These are phyloP conservation scores for Afroboletus lepidellus DNA, from an alignment of 1,284 basidiomycete species.

Conservation along the genomic window DNA sequence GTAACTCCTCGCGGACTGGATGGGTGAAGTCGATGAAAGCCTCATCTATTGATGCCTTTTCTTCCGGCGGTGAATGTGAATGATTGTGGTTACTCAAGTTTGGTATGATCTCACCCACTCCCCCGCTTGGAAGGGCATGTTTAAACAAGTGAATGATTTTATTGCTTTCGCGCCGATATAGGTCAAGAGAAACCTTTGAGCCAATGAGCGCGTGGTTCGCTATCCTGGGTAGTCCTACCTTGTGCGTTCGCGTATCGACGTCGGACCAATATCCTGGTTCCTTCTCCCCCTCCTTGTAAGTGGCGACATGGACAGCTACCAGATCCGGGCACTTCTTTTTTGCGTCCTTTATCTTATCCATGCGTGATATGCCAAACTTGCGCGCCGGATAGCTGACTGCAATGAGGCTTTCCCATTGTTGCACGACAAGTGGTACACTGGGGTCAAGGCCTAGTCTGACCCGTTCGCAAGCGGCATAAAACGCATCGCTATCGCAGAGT, in stretches of 20 bases:
- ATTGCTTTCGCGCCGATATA: constrained; percentile 87
- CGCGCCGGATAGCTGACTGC: constrained; percentile 96
- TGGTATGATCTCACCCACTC: constrained; percentile 52
- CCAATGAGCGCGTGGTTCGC: not conserved
- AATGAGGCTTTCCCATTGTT: constrained; percentile 90
- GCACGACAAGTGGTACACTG: constrained; percentile 81
- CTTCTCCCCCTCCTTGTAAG: constrained; percentile 85
- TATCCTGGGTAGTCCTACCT: constrained; percentile 53
- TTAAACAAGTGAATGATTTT: constrained; percentile 90
- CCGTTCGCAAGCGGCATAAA: constrained; percentile 91
- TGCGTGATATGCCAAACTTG: constrained; percentile 84
- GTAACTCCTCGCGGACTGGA: constrained; percentile 69
- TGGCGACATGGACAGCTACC: constrained; percentile 89
- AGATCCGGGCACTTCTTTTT: constrained; percentile 85
- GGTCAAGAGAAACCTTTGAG: constrained; percentile 85
- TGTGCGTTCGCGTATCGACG: constrained; percentile 87
- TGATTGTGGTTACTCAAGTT: not conserved
- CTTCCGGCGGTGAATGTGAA: constrained; percentile 42
- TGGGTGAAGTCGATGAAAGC: constrained; percentile 89
- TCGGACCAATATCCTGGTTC: constrained; percentile 90
- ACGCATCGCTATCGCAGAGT: constrained; percentile 92
- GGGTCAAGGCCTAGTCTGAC: constrained; percentile 75
- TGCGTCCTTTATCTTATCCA: constrained; percentile 78
- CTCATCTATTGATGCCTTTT: constrained; percentile 83
- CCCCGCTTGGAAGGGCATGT: constrained; percentile 68